Evolutionary conservation across 371 early-diverging fungal species (phyloP), one percentile per base, ranked within the genome.

Genomic region (Basidiobolus meristosporus): DNA sequence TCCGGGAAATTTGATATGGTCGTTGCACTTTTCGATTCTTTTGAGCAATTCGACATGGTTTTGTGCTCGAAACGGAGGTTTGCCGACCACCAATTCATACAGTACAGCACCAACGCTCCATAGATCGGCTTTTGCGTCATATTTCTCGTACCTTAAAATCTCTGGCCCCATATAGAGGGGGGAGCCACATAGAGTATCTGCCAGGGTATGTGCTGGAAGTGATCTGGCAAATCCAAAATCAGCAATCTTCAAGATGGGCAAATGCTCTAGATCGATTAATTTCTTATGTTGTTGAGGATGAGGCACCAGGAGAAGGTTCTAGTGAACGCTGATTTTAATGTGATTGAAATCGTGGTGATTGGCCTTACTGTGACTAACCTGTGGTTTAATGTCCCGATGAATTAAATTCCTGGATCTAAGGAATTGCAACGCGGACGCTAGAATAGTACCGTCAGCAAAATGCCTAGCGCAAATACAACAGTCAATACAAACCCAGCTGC

Each of bases 91-190:
- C 77, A 91, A 82, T 54, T 97, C 98, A 53, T 85, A 95, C 0
- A 90, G 51, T 2, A 98, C 88, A 7, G 90, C 82, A 1, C 98
- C 98, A 7, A 97, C 74, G 41, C 87, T 86, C 98, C 98, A 98
- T 18, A 98, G 53, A 55, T 98, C 98, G 0, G 90, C 91, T 50
- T 80, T 82, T 15, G 90, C 88, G 31, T 87, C 87, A 50, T 95
- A 95, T 37, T 77, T 83, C 51, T 88, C 82, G 38, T 85, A 84
- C 7, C 80, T 72, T 20, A 95, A 57, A 17, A 95, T 90, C 52
- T 93, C 95, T 3, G 96, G 95, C 0, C 90, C 95, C 96, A 95
- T 95, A 52, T 95, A 95, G 12, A 93, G 60, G 20, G 78, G 95
- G 10, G 91, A 91, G 0, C 96, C 96, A 43, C 96, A 96, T 15